A percentile compares a stretch with the other conserved stretches of the same genome.
phyloP scores from a whole-genome alignment of 176 grass and related monocot species.

The Areca catechu region DNA sequence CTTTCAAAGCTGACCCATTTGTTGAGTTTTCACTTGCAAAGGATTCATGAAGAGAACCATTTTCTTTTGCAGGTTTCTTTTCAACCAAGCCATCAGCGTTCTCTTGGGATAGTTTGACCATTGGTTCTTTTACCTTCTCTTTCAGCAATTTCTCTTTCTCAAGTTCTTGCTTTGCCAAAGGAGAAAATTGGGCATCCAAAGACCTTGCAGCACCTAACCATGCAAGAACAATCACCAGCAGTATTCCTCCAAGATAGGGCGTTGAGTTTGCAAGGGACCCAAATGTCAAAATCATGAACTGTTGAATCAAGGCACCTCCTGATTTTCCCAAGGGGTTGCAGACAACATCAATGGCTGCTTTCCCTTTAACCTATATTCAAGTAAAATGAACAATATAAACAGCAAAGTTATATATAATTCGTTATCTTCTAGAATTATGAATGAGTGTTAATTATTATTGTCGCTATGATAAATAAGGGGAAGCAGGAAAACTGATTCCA shows the following conservation, averaged over 20 bases:
- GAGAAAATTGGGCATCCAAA: slow-evolving; percentile 81
- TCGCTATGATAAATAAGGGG: no score
- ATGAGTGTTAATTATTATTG: no score
- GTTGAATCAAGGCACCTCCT: slow-evolving; percentile 92
- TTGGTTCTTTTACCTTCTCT: slow-evolving; percentile 35
- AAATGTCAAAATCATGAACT: slow-evolving; percentile 97
- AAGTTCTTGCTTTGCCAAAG: slow-evolving; percentile 78
- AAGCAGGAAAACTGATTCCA: no score
- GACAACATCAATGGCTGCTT: slow-evolving; percentile 96
- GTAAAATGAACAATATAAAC: no score
- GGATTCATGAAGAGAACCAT: slow-evolving; percentile 11
- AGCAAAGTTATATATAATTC: no score
- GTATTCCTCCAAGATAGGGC: slow-evolving; percentile 90
- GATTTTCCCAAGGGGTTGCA: slow-evolving; percentile 98
- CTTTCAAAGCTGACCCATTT: slow-evolving; percentile 27
- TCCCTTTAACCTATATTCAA: slow-evolving; percentile 76
- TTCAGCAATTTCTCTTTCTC: slow-evolving; percentile 60
- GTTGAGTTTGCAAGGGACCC: slow-evolving; percentile 92
- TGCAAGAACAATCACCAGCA: slow-evolving; percentile 77
- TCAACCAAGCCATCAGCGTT: not conserved
- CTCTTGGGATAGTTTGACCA: slow-evolving; percentile 17
- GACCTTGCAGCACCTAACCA: slow-evolving; percentile 82
- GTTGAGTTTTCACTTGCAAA: slow-evolving; percentile 24
- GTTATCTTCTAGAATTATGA: no score
- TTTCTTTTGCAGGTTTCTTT: slow-evolving; percentile 5